Base-by-base conservation (phyloP, 2,329 filamentous ascomycete species). In the Chrysoporthe deuterocubensis region DNA sequence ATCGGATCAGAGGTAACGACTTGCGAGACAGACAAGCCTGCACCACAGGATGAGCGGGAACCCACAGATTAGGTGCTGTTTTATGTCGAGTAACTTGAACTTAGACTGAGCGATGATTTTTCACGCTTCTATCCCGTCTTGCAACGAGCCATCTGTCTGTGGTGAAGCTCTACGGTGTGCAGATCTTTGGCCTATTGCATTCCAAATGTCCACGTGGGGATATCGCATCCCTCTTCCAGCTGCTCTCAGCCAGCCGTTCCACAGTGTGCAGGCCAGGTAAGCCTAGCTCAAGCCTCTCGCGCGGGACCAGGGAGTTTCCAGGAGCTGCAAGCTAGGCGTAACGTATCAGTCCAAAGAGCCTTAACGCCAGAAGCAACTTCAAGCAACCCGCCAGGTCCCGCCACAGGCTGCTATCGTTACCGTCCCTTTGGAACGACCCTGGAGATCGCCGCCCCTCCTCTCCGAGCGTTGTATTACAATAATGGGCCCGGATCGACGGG, bases 191-290 rank as follows among this genome's bases (percentile, higher is more conserved):
- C 59, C 59, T 60, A 26, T 26, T 60, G 13, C 42, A 44, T 61
- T 34, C 43, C 42, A 40, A 26, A 48, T 32, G 7, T 7, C 42
- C 43, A 61, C 42, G 26, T 61, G 43, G 48, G 43, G 43, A 18
- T 44, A 34, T 34, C 42, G 16, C 21, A 44, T 16, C 59, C 42
- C 16, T 6, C 21, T 42, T 48, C 21, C 59, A 61, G 59, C 21
- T n/a, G 26, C 16, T n/a, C 59, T 61, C 43, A 61, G 59, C 59
- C 59, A 61, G 59, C 59, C 59, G 59, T 61, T 61, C 13, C 26
- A 48, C 59, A 43, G 59, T 18, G 43, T 61, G 21, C 42, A 26
- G 18, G 21, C 59, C 43, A 32, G 43, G 59, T 61, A 13, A 44
- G n/a, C 42, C 43, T 48, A 46, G 59, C n/a, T 32, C 59, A 44